Conservation (phyloP, 2,329 filamentous ascomycete species). For the Phyllosticta paracitricarpa region DNA sequence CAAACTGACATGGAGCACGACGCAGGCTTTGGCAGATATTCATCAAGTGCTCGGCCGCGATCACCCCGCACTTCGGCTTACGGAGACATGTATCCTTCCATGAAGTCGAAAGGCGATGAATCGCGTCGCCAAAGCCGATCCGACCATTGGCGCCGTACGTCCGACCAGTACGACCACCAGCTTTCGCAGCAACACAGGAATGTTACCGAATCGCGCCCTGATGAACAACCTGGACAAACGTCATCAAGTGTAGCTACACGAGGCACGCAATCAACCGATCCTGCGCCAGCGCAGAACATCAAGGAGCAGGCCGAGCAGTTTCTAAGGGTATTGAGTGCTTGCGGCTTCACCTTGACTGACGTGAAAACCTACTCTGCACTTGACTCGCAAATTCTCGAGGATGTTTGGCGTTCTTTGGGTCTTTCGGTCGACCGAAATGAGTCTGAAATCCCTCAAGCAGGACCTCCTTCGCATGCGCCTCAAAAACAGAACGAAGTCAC, state of each 20-base stretch:
- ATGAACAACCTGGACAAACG: not conserved
- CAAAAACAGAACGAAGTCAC: not conserved
- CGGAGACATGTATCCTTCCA: not conserved
- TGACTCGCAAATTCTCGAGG: conserved; percentile 36
- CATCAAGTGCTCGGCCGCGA: not conserved
- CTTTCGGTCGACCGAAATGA: not conserved
- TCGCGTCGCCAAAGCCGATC: not conserved
- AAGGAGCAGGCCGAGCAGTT: conserved; percentile 23
- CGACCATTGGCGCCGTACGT: not conserved
- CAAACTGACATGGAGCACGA: conserved; percentile 1
- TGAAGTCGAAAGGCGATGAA: not conserved
- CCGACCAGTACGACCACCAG: not conserved
- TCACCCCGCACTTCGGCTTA: not conserved
- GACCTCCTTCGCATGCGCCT: not conserved
- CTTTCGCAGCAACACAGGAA: not conserved
- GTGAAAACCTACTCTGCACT: conserved; percentile 63
- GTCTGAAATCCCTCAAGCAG: not conserved
- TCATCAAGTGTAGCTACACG: not conserved
- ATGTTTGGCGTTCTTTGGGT: conserved; percentile 6
- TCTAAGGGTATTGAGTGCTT: conserved; percentile 44
- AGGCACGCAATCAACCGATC: not conserved
- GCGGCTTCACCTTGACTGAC: conserved; percentile 53
- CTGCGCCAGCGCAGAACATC: not conserved
- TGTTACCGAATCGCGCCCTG: not conserved
- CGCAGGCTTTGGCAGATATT: not conserved